Conservation (phyloP, 768 basidiomycete genomes). For the Lyophyllum shimeji region DNA sequence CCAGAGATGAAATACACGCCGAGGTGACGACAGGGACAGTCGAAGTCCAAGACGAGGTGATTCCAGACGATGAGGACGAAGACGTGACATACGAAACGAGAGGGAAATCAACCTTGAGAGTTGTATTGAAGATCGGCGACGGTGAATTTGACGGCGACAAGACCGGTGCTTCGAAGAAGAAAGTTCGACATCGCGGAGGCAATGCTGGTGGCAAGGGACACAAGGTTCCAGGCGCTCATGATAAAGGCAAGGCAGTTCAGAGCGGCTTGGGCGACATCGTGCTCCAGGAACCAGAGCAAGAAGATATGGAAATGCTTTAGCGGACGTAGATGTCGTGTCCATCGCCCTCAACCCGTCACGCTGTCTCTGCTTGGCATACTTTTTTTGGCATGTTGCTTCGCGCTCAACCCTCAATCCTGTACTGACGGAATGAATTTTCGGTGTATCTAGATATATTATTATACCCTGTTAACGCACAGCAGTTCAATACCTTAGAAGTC, state of each 20-base stretch:
- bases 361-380: too few species aligned
- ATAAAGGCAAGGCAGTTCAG: constrained; percentile 2
- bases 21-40: constrained; percentile 69
- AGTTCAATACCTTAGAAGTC: background rate
- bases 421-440: background rate
- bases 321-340: background rate
- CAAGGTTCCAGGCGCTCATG: constrained; percentile 8
- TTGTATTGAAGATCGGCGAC: constrained; percentile 62
- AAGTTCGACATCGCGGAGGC: constrained; percentile 11
- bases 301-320: constrained; percentile 33
- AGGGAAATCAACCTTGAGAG: constrained; percentile 65
- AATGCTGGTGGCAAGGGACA: constrained; percentile 1
- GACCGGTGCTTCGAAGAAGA: constrained; percentile 23
- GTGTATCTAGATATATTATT: background rate
- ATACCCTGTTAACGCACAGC: background rate
- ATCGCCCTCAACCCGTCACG: background rate
- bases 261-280: constrained; percentile 27
- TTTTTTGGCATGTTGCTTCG: background rate
- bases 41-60: constrained; percentile 75
- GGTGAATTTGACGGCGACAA: constrained; percentile 49
- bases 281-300: constrained; percentile 44
- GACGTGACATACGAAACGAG: constrained; percentile 64
- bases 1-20: constrained; percentile 58
- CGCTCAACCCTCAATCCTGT: background rate
- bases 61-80: constrained; percentile 75